A percentile compares a stretch with the other conserved stretches of the same genome.
Evolutionary conservation across 805 yeast genomes (phyloP).

Genomic region (Schwanniomyces sp.): DNA sequence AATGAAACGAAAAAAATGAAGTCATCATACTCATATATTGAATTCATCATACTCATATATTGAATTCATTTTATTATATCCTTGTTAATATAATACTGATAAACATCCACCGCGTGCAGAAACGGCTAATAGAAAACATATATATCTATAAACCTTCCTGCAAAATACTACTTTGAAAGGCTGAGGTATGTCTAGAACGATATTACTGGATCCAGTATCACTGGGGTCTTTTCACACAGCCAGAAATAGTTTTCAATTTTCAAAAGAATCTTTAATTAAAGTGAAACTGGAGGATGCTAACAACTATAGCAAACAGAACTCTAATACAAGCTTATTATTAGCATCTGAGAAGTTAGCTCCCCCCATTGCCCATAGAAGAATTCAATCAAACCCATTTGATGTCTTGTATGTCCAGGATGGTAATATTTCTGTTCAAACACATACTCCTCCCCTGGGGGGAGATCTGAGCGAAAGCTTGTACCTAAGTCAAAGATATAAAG

Average conservation of each 20-base stretch:
- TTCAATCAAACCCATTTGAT: conserved; percentile 28
- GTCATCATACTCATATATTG: too few relatives aligned
- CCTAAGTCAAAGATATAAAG: conserved; percentile 1
- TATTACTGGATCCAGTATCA: conserved; percentile 7
- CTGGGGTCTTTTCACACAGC: conserved; percentile 12
- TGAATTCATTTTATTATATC: too few relatives aligned
- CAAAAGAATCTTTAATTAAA: not conserved
- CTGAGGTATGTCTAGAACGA: not conserved
- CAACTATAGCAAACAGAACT: not conserved
- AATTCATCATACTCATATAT: too few relatives aligned
- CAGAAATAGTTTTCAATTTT: not conserved
- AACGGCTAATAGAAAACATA: not conserved
- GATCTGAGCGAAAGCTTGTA: not conserved
- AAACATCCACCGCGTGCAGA: not conserved
- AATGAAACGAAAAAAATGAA: not conserved
- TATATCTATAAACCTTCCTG: not conserved
- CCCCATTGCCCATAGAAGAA: conserved; percentile 6
- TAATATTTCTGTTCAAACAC: not conserved
- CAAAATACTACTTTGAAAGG: not conserved
- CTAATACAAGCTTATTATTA: not conserved
- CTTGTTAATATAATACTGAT: too few relatives aligned
- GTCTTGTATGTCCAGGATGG: conserved; percentile 17
- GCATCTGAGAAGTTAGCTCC: not conserved
- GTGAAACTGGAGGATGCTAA: not conserved
- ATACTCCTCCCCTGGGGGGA: not conserved